Conservation (phyloP, 306 rosid genomes). For the Canavalia gladiata region DNA sequence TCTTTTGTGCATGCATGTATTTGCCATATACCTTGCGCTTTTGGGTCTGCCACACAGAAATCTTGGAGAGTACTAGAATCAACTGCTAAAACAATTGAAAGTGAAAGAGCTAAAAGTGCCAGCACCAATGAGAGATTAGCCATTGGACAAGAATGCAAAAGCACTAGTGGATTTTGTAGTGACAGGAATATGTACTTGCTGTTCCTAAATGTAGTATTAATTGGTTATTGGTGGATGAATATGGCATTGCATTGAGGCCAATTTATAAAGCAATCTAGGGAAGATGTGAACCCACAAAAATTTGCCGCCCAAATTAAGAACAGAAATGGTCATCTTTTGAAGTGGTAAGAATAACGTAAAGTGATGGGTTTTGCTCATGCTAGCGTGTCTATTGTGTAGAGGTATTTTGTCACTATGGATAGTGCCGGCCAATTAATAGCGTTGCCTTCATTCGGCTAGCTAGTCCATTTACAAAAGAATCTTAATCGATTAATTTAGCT, state of each 20-base stretch:
- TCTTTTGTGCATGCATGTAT: no score
- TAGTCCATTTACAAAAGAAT: constrained; percentile 23
- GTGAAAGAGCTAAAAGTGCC: constrained; percentile 42
- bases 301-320: constrained; percentile 41
- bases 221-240: constrained; percentile 17
- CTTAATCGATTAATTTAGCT: constrained; percentile 33
- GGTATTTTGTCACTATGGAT: background rate
- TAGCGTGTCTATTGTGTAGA: background rate
- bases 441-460: constrained; percentile 28
- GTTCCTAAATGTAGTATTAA: background rate
- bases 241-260: constrained; percentile 20
- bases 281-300: background rate
- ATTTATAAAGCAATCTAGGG: constrained; percentile 35
- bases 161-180: background rate
- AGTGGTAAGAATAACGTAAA: constrained; percentile 1
- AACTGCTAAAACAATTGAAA: constrained; percentile 41
- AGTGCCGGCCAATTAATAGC: constrained; percentile 1
- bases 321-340: constrained; percentile 44
- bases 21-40: constrained; percentile 44
- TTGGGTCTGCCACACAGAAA: constrained; percentile 57
- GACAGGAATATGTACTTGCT: background rate
- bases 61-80: constrained; percentile 50
- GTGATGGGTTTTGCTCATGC: constrained; percentile 13
- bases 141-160: constrained; percentile 45
- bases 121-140: constrained; percentile 45